phyloP scores from a whole-genome alignment of 192 early-diverging fungal species.

The Coemansia reversa region DNA sequence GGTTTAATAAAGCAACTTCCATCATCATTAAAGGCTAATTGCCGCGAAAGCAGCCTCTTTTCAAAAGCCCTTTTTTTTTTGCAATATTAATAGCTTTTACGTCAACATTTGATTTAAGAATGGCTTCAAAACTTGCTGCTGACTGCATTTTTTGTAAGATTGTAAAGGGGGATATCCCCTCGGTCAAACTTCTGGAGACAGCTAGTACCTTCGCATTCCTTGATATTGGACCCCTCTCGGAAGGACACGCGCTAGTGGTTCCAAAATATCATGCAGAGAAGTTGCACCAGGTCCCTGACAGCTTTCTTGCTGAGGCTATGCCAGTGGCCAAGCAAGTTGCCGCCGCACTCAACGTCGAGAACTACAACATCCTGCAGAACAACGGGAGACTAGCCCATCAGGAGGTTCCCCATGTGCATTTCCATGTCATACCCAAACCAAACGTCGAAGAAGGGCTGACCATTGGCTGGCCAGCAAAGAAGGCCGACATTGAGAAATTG shows the following conservation, averaged over 20 bases:
- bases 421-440: slow-evolving; percentile 82
- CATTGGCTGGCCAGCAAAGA: slow-evolving; percentile 66
- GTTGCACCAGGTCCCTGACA: slow-evolving; percentile 87
- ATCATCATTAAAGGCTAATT: too few relatives aligned
- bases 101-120: slow-evolving; percentile 9
- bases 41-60: too few relatives aligned
- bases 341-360: slow-evolving; percentile 62
- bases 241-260: slow-evolving; percentile 66
- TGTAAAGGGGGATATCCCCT: slow-evolving; percentile 79
- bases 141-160: slow-evolving; percentile 94
- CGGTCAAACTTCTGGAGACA: slow-evolving; percentile 80
- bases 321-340: slow-evolving; percentile 90
- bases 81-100: too few relatives aligned
- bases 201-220: slow-evolving; percentile 77
- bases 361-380: slow-evolving; percentile 95
- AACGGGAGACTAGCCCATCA: slow-evolving; percentile 75
- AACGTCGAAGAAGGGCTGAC: slow-evolving; percentile 64
- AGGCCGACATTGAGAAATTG: slow-evolving; percentile 57
- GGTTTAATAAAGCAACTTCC: too few relatives aligned
- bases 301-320: slow-evolving; percentile 75
- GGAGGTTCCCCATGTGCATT: slow-evolving; percentile 90
- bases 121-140: slow-evolving; percentile 42
- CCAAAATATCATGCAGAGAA: slow-evolving; percentile 74
- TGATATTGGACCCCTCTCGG: slow-evolving; percentile 74
- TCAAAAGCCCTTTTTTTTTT: too few relatives aligned